Conservation (phyloP, 2,329 filamentous ascomycete genomes). For the Calonectria pteridis region DNA sequence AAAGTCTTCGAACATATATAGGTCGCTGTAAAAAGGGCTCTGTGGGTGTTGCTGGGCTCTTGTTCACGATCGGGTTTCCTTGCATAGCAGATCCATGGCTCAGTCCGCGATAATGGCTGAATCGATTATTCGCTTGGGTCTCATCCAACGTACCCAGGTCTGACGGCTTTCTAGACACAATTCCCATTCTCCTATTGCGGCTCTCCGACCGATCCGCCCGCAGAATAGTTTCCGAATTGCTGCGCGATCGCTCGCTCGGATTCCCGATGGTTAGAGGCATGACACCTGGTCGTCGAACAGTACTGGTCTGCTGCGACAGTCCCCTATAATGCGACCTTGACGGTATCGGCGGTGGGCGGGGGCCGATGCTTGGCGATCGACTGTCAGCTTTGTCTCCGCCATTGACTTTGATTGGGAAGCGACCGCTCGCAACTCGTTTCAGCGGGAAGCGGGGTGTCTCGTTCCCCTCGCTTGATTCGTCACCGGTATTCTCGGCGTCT, state of each 20-base stretch:
- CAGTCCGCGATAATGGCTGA: slow-evolving; percentile 75
- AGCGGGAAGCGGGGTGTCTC: slow-evolving; percentile 82
- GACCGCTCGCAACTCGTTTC: slow-evolving; percentile 72
- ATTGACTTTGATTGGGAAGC: slow-evolving; percentile 79
- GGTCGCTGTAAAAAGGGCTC: slow-evolving; percentile 70
- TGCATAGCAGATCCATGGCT: slow-evolving; percentile 79
- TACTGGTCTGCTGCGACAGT: slow-evolving; percentile 75
- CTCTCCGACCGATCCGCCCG: slow-evolving; percentile 66
- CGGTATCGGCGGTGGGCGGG: slow-evolving; percentile 81
- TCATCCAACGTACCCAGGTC: slow-evolving; percentile 75
- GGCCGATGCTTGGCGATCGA: slow-evolving; percentile 73
- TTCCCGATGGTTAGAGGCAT: slow-evolving; percentile 78
- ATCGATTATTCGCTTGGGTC: slow-evolving; percentile 71
- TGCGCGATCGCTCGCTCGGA: slow-evolving; percentile 74
- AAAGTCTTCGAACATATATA: slow-evolving; percentile 73
- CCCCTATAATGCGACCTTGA: slow-evolving; percentile 82
- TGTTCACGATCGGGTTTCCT: slow-evolving; percentile 56
- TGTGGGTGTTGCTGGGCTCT: slow-evolving; percentile 71
- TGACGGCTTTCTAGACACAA: slow-evolving; percentile 70
- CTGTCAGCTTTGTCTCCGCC: slow-evolving; percentile 76
- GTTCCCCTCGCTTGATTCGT: slow-evolving; percentile 78
- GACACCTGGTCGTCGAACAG: slow-evolving; percentile 77
- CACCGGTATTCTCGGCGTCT: slow-evolving; percentile 68
- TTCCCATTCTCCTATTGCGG: slow-evolving; percentile 73
- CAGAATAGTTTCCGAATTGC: slow-evolving; percentile 73